Conservation (phyloP, 495 filamentous ascomycete genomes). For the Aspergillus coremiiformis region DNA sequence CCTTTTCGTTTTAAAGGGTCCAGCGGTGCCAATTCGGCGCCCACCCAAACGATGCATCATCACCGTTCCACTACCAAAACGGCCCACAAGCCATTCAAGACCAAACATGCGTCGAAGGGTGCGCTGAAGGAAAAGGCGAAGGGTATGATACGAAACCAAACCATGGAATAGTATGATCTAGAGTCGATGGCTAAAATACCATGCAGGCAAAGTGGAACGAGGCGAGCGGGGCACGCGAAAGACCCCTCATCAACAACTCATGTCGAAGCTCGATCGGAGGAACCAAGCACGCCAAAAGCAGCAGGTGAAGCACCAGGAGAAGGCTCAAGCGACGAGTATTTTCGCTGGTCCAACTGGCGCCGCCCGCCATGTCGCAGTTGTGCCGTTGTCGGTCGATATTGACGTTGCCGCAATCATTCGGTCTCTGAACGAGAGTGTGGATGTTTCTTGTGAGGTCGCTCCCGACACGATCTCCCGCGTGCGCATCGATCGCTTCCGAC, state of each 20-base stretch:
- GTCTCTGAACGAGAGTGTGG: slow-evolving; percentile 68
- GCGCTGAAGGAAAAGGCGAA: slow-evolving; percentile 73
- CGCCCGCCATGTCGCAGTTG: slow-evolving; percentile 82
- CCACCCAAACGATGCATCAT: slow-evolving; percentile 57
- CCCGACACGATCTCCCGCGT: slow-evolving; percentile 52
- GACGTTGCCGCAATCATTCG: slow-evolving; percentile 59
- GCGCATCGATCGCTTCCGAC: slow-evolving; percentile 82
- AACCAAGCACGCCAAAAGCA: slow-evolving; percentile 89
- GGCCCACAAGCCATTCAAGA: slow-evolving; percentile 83
- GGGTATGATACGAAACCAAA: too few species aligned
- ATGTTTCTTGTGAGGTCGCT: slow-evolving; percentile 61
- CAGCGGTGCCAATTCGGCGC: slow-evolving; percentile 48
- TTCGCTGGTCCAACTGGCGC: slow-evolving; percentile 81
- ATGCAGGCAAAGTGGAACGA: slow-evolving; percentile 54
- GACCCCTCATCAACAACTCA: slow-evolving; percentile 89
- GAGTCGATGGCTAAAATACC: neutral
- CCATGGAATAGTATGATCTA: too few species aligned
- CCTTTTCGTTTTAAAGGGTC: slow-evolving; percentile 86
- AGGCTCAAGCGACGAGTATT: slow-evolving; percentile 63
- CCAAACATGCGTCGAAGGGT: slow-evolving; percentile 79
- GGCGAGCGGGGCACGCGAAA: slow-evolving; percentile 59
- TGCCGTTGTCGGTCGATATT: slow-evolving; percentile 70
- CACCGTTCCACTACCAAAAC: slow-evolving; percentile 87
- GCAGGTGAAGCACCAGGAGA: slow-evolving; percentile 69
- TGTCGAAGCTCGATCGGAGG: slow-evolving; percentile 90